These are phyloP conservation scores for Jaenimonas drosophilae DNA, from an alignment of 208 protist genomes.

Conservation along the genomic window DNA sequence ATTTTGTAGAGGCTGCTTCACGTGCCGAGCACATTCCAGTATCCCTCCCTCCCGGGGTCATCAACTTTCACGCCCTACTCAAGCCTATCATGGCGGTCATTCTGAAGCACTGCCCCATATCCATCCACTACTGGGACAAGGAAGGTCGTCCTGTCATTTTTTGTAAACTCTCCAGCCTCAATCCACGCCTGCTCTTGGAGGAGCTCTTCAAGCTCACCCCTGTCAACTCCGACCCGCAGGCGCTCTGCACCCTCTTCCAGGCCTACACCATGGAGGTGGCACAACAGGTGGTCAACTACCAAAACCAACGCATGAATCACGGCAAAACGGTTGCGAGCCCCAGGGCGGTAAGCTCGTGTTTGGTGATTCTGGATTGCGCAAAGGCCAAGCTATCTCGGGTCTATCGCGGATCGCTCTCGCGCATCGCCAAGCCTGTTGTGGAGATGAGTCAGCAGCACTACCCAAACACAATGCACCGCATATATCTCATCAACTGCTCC, in stretches of 20 bases:
- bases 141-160: slow-evolving; percentile 60
- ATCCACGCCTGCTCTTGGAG: slow-evolving; percentile 19
- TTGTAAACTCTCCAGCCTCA: slow-evolving; percentile 14
- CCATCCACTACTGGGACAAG: slow-evolving; percentile 67
- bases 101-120: slow-evolving; percentile 20
- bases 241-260: slow-evolving; percentile 33
- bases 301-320: slow-evolving; percentile 11
- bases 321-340: slow-evolving; percentile 4
- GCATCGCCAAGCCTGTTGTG: slow-evolving; percentile 25
- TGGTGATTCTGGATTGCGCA: slow-evolving; percentile 36
- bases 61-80: slow-evolving; percentile 51
- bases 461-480: slow-evolving; percentile 40
- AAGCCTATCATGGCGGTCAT: slow-evolving; percentile 35
- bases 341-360: slow-evolving; percentile 12
- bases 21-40: too few relatives aligned
- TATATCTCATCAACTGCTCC: slow-evolving; percentile 48
- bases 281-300: slow-evolving; percentile 37
- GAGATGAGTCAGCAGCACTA: slow-evolving; percentile 26
- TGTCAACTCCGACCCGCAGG: slow-evolving; percentile 25
- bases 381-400: slow-evolving; percentile 16
- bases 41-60: too few relatives aligned
- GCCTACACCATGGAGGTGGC: slow-evolving; percentile 43
- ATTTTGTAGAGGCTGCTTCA: too few relatives aligned
- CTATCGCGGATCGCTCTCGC: slow-evolving; percentile 19
- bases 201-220: slow-evolving; percentile 37